Percentiles rank a stretch among this genome's conserved stretches.
Conservation (phyloP, 768 basidiomycete genomes). For the Hericium rajendrae region DNA sequence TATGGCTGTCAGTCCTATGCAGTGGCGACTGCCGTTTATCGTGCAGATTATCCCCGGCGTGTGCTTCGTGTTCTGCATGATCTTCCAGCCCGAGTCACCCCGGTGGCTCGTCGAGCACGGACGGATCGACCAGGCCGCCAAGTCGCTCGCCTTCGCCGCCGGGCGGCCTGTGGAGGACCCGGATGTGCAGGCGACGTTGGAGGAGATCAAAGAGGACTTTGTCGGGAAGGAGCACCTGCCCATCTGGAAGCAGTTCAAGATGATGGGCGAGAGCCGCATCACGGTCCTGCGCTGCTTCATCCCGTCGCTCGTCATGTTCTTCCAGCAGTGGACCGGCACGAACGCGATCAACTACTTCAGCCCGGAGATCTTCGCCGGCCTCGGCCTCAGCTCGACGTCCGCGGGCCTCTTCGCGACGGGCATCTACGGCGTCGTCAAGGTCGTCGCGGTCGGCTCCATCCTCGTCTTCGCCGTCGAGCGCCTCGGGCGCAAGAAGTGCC, state of each 20-base stretch:
- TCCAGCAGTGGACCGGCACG: constrained; percentile 22
- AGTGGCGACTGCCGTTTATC: constrained; percentile 46
- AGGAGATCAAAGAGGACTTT: constrained; percentile 41
- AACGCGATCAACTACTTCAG: no score
- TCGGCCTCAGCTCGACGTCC: constrained; percentile 17
- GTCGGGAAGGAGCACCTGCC: constrained; percentile 29
- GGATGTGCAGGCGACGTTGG: constrained; percentile 27
- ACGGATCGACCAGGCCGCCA: constrained; percentile 31
- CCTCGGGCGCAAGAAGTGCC: constrained; percentile 38
- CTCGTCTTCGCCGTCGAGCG: constrained; percentile 39
- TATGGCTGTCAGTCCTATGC: constrained; percentile 28
- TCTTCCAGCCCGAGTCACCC: constrained; percentile 45
- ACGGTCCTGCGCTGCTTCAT: constrained; percentile 37
- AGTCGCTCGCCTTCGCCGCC: constrained; percentile 27
- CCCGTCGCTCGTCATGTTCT: constrained; percentile 38
- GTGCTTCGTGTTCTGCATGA: constrained; percentile 34
- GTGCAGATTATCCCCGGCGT: constrained; percentile 44
- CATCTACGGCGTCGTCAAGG: constrained; percentile 29
- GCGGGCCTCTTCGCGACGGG: constrained; percentile 43
- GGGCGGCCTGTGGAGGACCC: constrained; percentile 25
- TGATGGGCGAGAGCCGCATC: constrained; percentile 34
- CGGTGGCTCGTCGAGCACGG: constrained; percentile 44
- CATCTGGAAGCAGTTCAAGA: constrained; percentile 26
- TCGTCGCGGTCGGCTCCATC: constrained; percentile 30
- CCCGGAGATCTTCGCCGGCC: no score